Evolutionary conservation across 192 early-diverging fungal genomes (phyloP).

Genomic region (Ambispora gerdemannii): DNA sequence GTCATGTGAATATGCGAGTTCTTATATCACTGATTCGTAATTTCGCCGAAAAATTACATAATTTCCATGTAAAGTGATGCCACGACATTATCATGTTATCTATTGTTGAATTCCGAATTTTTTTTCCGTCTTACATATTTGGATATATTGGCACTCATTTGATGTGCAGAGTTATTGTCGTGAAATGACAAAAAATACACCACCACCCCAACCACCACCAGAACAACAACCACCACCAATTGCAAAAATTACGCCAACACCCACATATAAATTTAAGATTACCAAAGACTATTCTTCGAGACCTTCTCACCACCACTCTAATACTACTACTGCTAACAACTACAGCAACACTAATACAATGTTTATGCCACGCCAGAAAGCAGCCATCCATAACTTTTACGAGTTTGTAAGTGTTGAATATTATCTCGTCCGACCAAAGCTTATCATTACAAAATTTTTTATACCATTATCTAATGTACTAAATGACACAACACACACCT

Average conservation of each 20-base stretch:
- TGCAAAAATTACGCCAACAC: neutral
- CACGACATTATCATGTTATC: too few species aligned
- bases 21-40: too few species aligned
- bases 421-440: neutral
- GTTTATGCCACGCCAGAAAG: slow-evolving; percentile 15
- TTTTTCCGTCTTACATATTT: neutral
- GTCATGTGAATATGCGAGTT: too few species aligned
- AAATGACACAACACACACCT: neutral
- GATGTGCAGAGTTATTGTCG: neutral
- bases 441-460: neutral
- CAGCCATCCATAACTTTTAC: slow-evolving; percentile 23
- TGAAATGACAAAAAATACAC: neutral
- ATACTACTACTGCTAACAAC: neutral
- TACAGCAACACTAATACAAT: neutral
- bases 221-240: too few species aligned
- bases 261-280: neutral
- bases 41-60: too few species aligned
- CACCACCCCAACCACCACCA: too few species aligned
- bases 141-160: neutral
- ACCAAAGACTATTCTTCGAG: neutral
- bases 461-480: too few species aligned
- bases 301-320: neutral
- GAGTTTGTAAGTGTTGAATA: slow-evolving; percentile 23
- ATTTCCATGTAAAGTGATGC: too few species aligned
- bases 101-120: too few species aligned